Conservation (phyloP, 1,284 basidiomycete genomes). For the Ceratobasidium sp. region DNA sequence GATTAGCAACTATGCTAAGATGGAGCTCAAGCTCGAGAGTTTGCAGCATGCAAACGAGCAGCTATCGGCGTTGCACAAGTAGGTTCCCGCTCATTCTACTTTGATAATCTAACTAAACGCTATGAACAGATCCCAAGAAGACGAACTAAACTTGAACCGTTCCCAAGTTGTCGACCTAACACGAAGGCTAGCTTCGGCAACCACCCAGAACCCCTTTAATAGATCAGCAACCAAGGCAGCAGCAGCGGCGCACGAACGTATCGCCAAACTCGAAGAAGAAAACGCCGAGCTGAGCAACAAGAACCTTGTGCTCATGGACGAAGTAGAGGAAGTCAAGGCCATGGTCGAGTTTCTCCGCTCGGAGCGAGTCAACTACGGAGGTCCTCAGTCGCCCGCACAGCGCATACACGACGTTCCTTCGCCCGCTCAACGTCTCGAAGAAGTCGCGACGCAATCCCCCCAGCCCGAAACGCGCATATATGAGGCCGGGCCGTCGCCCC, state of each 20-base stretch:
- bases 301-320: slow-evolving; percentile 40
- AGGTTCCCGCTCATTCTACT: neutral
- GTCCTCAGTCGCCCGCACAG: slow-evolving; percentile 16
- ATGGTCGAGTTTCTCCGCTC: slow-evolving; percentile 41
- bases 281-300: slow-evolving; percentile 36
- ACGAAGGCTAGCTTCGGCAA: slow-evolving; percentile 19
- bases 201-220: slow-evolving; percentile 13
- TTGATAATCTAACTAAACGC: neutral
- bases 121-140: slow-evolving; percentile 25
- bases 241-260: slow-evolving; percentile 34
- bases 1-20: slow-evolving; percentile 39
- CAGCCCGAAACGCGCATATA: neutral
- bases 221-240: slow-evolving; percentile 30
- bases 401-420: slow-evolving; percentile 16
- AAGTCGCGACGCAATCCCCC: no score
- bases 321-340: slow-evolving; percentile 41
- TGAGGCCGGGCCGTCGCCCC: slow-evolving; percentile 17
- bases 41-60: slow-evolving; percentile 40
- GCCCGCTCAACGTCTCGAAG: no score
- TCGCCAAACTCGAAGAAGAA: slow-evolving; percentile 38
- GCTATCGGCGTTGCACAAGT: slow-evolving; percentile 31
- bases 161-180: slow-evolving; percentile 20
- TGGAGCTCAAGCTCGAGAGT: slow-evolving; percentile 39
- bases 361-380: slow-evolving; percentile 34
- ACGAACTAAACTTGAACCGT: slow-evolving; percentile 12